Evolutionary conservation across 148 eudicot genomes (phyloP), one percentile per base, ranked within the genome.

Genomic region (Heliamphora exappendiculata): DNA sequence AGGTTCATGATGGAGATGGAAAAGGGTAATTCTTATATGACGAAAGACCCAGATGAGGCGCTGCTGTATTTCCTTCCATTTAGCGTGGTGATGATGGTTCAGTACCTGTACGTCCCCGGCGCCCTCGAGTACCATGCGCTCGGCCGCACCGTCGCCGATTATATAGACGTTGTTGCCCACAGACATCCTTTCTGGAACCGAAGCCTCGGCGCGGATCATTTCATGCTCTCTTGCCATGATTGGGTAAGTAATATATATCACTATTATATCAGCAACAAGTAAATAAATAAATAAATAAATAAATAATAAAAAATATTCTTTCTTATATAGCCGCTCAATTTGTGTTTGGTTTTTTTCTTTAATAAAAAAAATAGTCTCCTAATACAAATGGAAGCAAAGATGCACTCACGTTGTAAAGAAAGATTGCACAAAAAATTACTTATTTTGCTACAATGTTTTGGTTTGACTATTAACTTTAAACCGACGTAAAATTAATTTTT

Each of bases 141-240:
- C 41, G 87, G 84, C 22, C 58, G 67, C 11, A 77, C 84, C 8
- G 49, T 88, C 5, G 72, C 76, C 24, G 91, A 90, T 60, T 90
- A 88, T 33, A 62, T 86, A 1, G 50, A 72, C 7, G 12, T 70
- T 11, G 49, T 86, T 37, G 28, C 78, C 3, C 73, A 11, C 3
- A 77, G 75, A 45, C 67, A 86, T 24, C 69, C 57, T 14, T 84
- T 79, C 55, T 86, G 87, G 89, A 86, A 84, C 36, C 81, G 80
- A 7, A 84, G 80, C 65, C 73, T 44, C 2, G 89, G 85, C 13
- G 85, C 85, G 31, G 85, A 86, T 53, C 89, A 86, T 64, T 77
- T 86, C 87, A 88, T 90, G 92, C 87, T 90, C 49, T 85, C 92
- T 57, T 90, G 95, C 73, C 95, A 90, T 68, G 94, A 90, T 37